Base-by-base conservation (phyloP, 176 grass and related monocot genomes). In the Zea luxurians region DNA sequence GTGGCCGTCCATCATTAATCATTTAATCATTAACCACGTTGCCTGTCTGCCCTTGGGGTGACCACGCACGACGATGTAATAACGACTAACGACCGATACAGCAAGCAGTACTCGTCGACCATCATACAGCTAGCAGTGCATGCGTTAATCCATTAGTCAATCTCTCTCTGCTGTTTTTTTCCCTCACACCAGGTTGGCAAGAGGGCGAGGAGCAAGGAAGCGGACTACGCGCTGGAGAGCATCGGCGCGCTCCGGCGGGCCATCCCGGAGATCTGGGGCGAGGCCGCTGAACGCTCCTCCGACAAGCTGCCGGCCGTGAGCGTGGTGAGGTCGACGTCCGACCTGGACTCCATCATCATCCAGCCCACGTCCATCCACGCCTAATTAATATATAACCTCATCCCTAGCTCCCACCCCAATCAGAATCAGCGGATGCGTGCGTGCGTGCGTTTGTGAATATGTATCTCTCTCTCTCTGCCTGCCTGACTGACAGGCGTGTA, bases 251-350 rank as follows among this genome's bases (percentile, higher is more conserved):
- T 98, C 68, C 73, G 71, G 13, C 89, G 83, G 36, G 83, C 52
- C 35, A 73, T 98, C 68, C 89, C 95, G 77, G 95, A 92, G 80
- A 87, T 98, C 16, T 94, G 95, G 91, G 76, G 77, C 46, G 77
- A 18, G 76, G 55, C 6, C 48, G 68, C 13, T 16, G 80, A 82
- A 13, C 71, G 61, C 16, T 38, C 37, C 0, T 40, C 38, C 0
- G 86, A 83, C 62, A 88, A 57, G 75, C 69, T 61, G 74, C 62
- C 27, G 27, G 27, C 27, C 27, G 27, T 27, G 27, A 27, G 27
- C 27, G 27, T 27, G 27, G 27, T 27, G 27, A 27, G 27, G 27
- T 27, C 43, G 36, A 88, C 86, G 78, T 46, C 86, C 63, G 91
- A 93, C 5, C 76, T 91, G 89, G 86, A 83, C 71, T 69, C 88